These are phyloP conservation scores for Arabidopsis hybrid DNA, from an alignment of 441 rosid species.

Conservation along the genomic window DNA sequence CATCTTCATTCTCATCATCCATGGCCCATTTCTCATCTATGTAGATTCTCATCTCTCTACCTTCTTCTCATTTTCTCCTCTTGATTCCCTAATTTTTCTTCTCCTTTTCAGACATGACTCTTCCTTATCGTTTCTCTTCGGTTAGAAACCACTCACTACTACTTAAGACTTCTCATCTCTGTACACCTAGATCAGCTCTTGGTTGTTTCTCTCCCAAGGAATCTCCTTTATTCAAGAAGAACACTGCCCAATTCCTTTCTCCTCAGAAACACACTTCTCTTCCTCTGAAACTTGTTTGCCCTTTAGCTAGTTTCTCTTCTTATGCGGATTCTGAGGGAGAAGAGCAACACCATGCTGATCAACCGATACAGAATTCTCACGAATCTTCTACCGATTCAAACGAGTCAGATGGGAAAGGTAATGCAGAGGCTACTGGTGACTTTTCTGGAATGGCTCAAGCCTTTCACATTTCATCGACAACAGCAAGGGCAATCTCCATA, in stretches of 20 bases:
- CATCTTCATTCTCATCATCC: conserved; percentile 41
- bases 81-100: conserved; percentile 32
- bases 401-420: conserved; percentile 43
- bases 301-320: conserved; percentile 79
- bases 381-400: conserved; percentile 35
- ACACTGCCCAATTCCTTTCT: conserved; percentile 35
- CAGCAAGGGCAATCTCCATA: conserved; percentile 74
- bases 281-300: conserved; percentile 48
- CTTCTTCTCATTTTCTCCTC: conserved; percentile 25
- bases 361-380: conserved; percentile 40
- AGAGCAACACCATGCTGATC: conserved; percentile 45
- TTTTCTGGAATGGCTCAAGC: conserved; percentile 85
- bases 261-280: conserved; percentile 46
- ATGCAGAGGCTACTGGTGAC: conserved; percentile 45
- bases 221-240: conserved; percentile 47
- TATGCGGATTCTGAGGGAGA: conserved; percentile 72
- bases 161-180: conserved; percentile 50
- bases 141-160: conserved; percentile 58
- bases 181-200: conserved; percentile 49
- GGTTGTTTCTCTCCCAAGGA: conserved; percentile 47
- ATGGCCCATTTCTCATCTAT: conserved; percentile 42
- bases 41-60: conserved; percentile 44
- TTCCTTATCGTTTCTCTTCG: conserved; percentile 67
- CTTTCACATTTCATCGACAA: conserved; percentile 74
- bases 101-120: conserved; percentile 60